Conservation (phyloP, 345 rosid species). For the Anastatica hierochuntica region DNA sequence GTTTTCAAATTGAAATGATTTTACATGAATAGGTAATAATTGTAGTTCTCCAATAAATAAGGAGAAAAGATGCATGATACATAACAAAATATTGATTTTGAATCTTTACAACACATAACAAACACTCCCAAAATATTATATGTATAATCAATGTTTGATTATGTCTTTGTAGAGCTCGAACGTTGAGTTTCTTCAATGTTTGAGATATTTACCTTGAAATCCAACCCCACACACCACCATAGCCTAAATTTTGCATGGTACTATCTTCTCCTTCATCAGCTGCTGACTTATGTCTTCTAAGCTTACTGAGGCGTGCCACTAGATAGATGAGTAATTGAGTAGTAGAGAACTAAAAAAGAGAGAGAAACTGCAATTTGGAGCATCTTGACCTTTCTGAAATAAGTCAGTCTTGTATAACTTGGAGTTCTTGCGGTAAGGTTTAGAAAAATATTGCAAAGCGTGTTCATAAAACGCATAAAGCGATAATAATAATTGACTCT, state of each 20-base stretch:
- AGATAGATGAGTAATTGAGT: too few species aligned
- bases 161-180: neutral
- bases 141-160: neutral
- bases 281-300: constrained; percentile 59
- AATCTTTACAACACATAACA: neutral
- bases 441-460: neutral
- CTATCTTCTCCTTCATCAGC: constrained; percentile 55
- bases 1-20: neutral
- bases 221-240: constrained; percentile 81
- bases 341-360: too few species aligned
- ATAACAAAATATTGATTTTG: neutral
- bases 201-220: constrained; percentile 37
- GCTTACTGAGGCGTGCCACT: too few species aligned
- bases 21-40: too few species aligned
- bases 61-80: neutral
- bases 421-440: constrained; percentile 55
- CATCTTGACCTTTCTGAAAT: constrained; percentile 92
- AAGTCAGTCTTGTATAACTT: constrained; percentile 80
- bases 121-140: constrained; percentile 1
- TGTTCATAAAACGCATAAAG: neutral
- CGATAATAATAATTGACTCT: too few species aligned
- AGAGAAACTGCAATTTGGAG: too few species aligned
- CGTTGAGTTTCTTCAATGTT: constrained; percentile 2
- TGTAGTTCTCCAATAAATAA: neutral
- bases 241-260: constrained; percentile 46